phyloP scores from a whole-genome alignment of 73 alveolate genomes.

The Effrenium voratum region DNA sequence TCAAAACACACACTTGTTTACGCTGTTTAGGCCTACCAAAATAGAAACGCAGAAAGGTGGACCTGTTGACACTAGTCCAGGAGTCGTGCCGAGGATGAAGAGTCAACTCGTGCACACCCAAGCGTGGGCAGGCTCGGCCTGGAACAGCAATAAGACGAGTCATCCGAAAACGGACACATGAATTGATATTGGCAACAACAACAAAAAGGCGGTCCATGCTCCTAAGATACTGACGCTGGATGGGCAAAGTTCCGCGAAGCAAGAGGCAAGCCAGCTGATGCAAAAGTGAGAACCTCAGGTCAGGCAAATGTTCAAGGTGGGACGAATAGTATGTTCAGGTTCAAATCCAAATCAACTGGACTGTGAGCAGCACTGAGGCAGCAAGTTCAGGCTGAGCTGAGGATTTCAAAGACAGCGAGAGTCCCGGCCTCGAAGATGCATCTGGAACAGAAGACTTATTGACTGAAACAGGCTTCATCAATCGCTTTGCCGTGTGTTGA shows the following conservation, averaged over 20 bases:
- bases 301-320: neutral
- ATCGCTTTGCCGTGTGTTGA: too few species aligned
- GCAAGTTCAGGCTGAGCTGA: neutral
- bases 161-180: too few species aligned
- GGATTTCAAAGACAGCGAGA: neutral
- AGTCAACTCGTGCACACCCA: conserved; percentile 12
- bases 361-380: neutral
- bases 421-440: conserved; percentile 29
- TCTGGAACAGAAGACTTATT: too few species aligned
- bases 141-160: too few species aligned
- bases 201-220: neutral
- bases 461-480: too few species aligned
- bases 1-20: neutral
- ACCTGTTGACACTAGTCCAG: neutral
- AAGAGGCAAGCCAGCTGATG: neutral
- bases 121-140: neutral
- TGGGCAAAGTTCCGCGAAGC: neutral
- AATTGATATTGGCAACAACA: neutral
- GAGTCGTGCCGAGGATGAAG: neutral
- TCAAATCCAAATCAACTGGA: neutral
- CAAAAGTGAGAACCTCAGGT: neutral
- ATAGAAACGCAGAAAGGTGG: too few species aligned
- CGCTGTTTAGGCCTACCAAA: neutral
- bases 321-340: neutral
- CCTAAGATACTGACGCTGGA: neutral